phyloP scores from a whole-genome alignment of 129 eudicot genomes.

The Centrapalus pauciflorus region DNA sequence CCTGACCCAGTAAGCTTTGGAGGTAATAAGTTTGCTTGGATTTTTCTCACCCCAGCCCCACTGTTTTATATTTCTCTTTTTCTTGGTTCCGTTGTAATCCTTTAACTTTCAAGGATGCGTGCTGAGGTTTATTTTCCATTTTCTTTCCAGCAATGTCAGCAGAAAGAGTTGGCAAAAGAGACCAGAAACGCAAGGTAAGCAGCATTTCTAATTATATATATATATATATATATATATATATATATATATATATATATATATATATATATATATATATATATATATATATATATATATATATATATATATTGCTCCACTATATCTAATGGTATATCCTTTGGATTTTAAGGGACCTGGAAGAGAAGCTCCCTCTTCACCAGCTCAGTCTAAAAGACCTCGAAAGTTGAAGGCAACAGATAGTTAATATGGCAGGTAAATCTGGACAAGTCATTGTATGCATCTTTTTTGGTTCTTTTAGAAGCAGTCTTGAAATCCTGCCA shows the following conservation, averaged over 20 bases:
- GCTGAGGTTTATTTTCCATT: neutral
- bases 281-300: neutral
- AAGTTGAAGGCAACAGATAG: slow-evolving; percentile 73
- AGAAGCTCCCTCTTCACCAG: slow-evolving; percentile 92
- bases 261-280: neutral
- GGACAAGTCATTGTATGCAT: neutral
- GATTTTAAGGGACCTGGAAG: slow-evolving; percentile 71
- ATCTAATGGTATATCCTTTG: neutral
- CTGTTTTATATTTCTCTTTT: neutral
- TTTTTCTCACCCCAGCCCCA: no score
- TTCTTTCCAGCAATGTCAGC: slow-evolving; percentile 43
- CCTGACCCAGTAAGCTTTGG: slow-evolving; percentile 79
- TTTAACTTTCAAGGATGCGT: neutral
- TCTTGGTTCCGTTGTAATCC: neutral
- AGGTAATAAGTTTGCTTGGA: slow-evolving; percentile 40
- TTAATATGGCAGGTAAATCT: slow-evolving; percentile 27
- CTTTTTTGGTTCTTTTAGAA: neutral
- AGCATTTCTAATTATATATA: neutral
- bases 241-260: neutral
- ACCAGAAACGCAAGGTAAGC: slow-evolving; percentile 89
- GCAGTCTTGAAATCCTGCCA: neutral
- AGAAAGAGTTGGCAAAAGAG: slow-evolving; percentile 78
- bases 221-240: neutral
- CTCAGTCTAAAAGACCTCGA: slow-evolving; percentile 85
- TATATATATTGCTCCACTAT: neutral